Evolutionary conservation across 2,329 filamentous ascomycete genomes (phyloP), one percentile per base, ranked within the genome.

Genomic region (Fusarium staphyleae): DNA sequence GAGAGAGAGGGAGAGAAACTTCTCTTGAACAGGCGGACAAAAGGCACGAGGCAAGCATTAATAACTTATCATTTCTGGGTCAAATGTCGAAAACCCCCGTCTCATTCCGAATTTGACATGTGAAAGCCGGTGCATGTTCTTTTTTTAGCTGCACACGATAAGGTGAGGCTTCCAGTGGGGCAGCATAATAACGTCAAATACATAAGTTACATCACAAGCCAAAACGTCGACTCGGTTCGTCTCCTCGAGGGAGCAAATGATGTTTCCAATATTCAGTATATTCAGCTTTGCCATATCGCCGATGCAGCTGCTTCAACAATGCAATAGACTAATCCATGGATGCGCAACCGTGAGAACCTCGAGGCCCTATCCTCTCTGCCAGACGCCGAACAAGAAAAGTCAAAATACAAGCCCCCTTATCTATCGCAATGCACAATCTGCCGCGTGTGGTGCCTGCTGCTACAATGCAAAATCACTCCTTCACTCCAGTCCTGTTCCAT

Each of bases 301-400:
- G 22, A 44, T 42, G 8, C 43, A 30, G 45, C 26, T 30, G 33
- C 40, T 44, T 59, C 47, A 36, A 45, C 37, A 46, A 49, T 61
- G 46, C 44, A 41, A 37, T 35, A n/a, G n/a, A n/a, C n/a, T n/a
- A 11, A 14, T 39, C 44, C 41, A 48, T 47, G 48, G 47, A 41
- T 39, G 30, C 4, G 29, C 29, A 37, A 36, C 16, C 44, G 14
- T 42, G 14, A 47, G 28, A 26, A 14, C 39, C 18, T 37, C 34
- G 43, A 16, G 18, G 29, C 32, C 48, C 18, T 32, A 35, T 40
- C 45, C 62, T 28, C 51, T 58, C 59, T 55, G 56, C 65, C 59
- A 39, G 62, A 41, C 65, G 58, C 65, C 65, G 60, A 65, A 53
- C 60, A 12, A 57, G 45, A 54, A 41, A 48, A 26, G 60, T 45